Percentiles rank a stretch among this genome's conserved stretches.
phyloP scores from a whole-genome alignment of 2,329 filamentous ascomycete species.

The Septoria petroselini region DNA sequence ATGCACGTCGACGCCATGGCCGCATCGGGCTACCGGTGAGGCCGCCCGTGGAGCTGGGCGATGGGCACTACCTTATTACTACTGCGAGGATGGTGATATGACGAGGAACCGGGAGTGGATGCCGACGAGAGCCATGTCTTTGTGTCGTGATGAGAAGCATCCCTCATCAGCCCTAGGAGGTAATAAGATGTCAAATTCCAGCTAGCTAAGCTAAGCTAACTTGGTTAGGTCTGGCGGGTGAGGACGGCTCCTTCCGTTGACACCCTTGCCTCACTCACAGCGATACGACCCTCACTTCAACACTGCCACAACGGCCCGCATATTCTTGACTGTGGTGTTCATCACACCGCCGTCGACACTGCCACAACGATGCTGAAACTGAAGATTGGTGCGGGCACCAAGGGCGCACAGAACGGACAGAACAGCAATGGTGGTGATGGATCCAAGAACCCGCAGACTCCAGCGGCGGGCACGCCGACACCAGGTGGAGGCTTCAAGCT shows the following conservation, averaged over 20 bases:
- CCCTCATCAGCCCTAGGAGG: too few species aligned
- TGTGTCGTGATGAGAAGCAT: background rate
- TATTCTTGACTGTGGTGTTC: background rate
- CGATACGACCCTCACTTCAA: background rate
- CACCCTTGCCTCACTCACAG: background rate
- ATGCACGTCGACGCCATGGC: background rate
- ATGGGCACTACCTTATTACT: too few species aligned
- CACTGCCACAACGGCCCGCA: background rate
- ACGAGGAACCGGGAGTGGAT: background rate
- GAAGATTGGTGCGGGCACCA: conserved; percentile 22
- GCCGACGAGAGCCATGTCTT: background rate
- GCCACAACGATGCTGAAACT: conserved; percentile 26
- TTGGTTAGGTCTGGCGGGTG: too few species aligned
- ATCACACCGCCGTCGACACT: conserved; percentile 1
- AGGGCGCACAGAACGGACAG: conserved; percentile 6
- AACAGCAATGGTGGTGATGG: conserved; percentile 1
- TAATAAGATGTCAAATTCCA: too few species aligned
- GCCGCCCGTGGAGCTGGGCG: background rate
- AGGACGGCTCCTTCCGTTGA: background rate
- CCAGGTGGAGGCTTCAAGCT: conserved; percentile 22
- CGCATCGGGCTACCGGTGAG: background rate
- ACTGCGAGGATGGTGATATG: too few species aligned
- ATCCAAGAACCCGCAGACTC: conserved; percentile 10
- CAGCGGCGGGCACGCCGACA: conserved; percentile 15
- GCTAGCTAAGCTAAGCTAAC: too few species aligned